Base-by-base conservation (phyloP, 441 rosid species). In the Syzygium syzygioides region DNA sequence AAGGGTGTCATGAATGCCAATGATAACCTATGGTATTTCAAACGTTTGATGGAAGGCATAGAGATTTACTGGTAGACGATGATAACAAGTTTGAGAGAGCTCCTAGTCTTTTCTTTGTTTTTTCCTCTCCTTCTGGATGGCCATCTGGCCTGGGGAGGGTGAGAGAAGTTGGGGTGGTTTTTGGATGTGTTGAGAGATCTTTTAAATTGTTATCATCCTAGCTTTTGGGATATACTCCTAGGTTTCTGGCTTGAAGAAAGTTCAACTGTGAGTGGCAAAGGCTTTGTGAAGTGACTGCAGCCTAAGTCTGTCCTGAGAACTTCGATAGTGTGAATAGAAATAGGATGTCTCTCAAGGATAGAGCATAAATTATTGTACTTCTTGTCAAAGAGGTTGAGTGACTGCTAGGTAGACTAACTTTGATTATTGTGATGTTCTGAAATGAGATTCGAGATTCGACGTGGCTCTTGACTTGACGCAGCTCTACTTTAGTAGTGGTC, bases 391-490 rank as follows among this genome's bases (percentile, higher is more conserved):
- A 23, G 83, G 83, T 76, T 76, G 52, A 76, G n/a, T 2, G 52
- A 76, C 83, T 76, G 83, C 83, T 41, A 76, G 83, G 52, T 76
- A 41, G 9, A 71, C 28, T 12, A 52, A 76, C 53, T 76, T 23
- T 41, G 52, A 41, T 76, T 76, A 41, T 14, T 37, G 52, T 76
- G 83, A 76, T 4, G 8, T 23, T 45, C 41, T 13, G 7, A 26
- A 41, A 23, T 41, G 3, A 1, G 3, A 41, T 76, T 41, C 10
- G 3, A 1, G 3, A 23, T 76, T 41, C 10, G 5, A 41, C 0
- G 1, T 23, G 53, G 15, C 52, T 76, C 52, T 76, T 18, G 23
- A 76, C 83, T 23, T 76, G n/a, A 76, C 4, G 9, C 83, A 37
- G 52, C n/a, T 76, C 1, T 71, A 23, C 83, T 71, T 11, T 37